Conservation (phyloP, 1,139 yeast genomes). For the Taiozyma sp. region DNA sequence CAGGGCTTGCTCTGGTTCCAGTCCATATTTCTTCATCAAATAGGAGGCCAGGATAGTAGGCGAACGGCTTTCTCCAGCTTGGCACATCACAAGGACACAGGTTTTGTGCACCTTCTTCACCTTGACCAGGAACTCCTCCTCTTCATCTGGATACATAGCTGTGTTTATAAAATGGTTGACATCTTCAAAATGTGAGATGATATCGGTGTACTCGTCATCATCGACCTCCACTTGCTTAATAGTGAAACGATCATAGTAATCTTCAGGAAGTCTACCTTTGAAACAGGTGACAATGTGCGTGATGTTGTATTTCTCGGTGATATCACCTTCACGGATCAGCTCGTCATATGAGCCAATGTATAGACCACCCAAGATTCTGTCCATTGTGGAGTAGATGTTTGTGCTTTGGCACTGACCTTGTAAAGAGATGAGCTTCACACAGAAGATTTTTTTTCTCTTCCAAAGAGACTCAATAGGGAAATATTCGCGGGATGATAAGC, state of each 20-base stretch:
- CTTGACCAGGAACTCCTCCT: constrained; percentile 24
- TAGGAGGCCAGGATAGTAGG: constrained; percentile 70
- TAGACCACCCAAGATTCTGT: constrained; percentile 59
- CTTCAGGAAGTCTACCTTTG: constrained; percentile 52
- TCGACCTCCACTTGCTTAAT: constrained; percentile 64
- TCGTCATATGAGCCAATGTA: constrained; percentile 59
- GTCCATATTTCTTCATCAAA: constrained; percentile 66
- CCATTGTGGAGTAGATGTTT: constrained; percentile 9
- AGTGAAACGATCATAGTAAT: constrained; percentile 41
- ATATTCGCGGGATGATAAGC: not conserved
- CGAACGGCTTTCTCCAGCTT: constrained; percentile 87
- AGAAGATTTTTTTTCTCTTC: no score
- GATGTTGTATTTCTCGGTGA: constrained; percentile 42
- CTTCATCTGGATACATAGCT: constrained; percentile 45
- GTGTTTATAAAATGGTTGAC: constrained; percentile 62
- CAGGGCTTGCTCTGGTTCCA: constrained; percentile 55
- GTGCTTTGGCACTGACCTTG: no score
- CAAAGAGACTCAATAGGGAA: not conserved
- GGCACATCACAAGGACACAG: constrained; percentile 58
- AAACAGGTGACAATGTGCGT: constrained; percentile 67
- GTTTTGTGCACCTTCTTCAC: constrained; percentile 39
- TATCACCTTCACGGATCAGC: constrained; percentile 37
- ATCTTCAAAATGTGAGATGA: constrained; percentile 54
- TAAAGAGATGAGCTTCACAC: not conserved
- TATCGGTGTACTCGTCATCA: constrained; percentile 57